phyloP scores from a whole-genome alignment of 179 eudicot genomes.

The Silene noctiflora region DNA sequence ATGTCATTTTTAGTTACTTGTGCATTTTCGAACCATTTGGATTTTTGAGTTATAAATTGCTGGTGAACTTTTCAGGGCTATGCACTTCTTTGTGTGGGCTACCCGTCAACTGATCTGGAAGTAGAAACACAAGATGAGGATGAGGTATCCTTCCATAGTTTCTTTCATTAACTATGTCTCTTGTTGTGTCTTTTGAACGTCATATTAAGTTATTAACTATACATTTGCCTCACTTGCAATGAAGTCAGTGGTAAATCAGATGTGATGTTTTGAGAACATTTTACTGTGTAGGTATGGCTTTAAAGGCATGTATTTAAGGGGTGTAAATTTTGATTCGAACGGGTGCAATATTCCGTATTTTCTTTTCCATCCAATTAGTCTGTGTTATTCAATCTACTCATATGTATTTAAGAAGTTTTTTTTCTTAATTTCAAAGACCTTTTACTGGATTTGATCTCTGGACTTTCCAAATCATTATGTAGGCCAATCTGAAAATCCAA shows the following conservation, averaged over 20 bases:
- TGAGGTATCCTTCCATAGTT: slow-evolving; percentile 47
- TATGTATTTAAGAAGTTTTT: background rate
- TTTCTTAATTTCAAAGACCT: background rate
- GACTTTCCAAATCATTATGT: background rate
- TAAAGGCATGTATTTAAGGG: background rate
- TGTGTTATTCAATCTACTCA: no score
- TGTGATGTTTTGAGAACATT: background rate
- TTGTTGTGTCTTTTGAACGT: background rate
- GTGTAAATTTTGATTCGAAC: background rate
- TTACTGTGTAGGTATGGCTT: background rate
- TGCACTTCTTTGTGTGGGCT: slow-evolving; percentile 97
- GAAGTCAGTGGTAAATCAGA: background rate
- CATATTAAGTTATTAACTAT: background rate
- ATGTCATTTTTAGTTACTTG: background rate
- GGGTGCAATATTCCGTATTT: no score
- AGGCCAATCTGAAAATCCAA: background rate
- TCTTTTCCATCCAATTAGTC: no score
- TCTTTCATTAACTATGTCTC: background rate
- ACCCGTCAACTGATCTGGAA: slow-evolving; percentile 81
- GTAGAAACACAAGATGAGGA: slow-evolving; percentile 99
- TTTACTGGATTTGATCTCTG: background rate
- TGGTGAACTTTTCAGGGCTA: slow-evolving; percentile 57
- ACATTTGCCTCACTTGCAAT: slow-evolving; percentile 2
- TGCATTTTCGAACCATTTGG: background rate
- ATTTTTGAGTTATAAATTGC: background rate